These are phyloP conservation scores for Arthrocladium fulminans DNA, from an alignment of 2,329 filamentous ascomycete species.

Conservation along the genomic window DNA sequence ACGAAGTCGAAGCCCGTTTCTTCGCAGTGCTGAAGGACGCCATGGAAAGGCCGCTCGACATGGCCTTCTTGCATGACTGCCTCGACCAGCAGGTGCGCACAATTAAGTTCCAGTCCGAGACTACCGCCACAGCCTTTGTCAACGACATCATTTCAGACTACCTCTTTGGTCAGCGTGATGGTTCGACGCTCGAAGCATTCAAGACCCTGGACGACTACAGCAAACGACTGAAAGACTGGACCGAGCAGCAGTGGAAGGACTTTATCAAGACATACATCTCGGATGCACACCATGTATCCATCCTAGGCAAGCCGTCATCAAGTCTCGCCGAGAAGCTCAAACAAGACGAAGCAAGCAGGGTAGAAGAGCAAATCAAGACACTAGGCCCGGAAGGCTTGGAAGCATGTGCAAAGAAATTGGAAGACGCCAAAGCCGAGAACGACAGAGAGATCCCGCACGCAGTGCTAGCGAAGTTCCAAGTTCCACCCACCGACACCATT, in stretches of 20 bases:
- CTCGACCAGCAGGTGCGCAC: constrained; percentile 72
- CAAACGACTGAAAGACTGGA: constrained; percentile 61
- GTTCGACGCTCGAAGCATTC: constrained; percentile 60
- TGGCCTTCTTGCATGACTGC: constrained; percentile 83
- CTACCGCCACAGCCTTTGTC: constrained; percentile 69
- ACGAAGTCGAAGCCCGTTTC: constrained; percentile 73
- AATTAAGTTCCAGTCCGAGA: constrained; percentile 75
- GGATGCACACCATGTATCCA: constrained; percentile 76
- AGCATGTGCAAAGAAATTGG: constrained; percentile 63
- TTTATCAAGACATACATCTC: constrained; percentile 78
- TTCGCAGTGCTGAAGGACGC: constrained; percentile 77
- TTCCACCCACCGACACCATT: constrained; percentile 81
- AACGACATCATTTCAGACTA: constrained; percentile 85
- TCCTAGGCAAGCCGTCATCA: constrained; percentile 77
- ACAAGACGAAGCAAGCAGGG: constrained; percentile 65
- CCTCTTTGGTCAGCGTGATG: constrained; percentile 78
- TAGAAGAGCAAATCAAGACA: constrained; percentile 67
- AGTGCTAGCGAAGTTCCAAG: constrained; percentile 69
- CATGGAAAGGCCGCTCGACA: constrained; percentile 70
- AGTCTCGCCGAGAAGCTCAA: constrained; percentile 74
- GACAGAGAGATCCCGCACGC: constrained; percentile 75
- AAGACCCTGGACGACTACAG: constrained; percentile 50
- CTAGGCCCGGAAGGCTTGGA: constrained; percentile 76
- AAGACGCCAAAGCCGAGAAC: constrained; percentile 78
- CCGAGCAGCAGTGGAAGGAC: constrained; percentile 69